phyloP scores from a whole-genome alignment of 176 grass and related monocot species.

The Oryza australiensis region DNA sequence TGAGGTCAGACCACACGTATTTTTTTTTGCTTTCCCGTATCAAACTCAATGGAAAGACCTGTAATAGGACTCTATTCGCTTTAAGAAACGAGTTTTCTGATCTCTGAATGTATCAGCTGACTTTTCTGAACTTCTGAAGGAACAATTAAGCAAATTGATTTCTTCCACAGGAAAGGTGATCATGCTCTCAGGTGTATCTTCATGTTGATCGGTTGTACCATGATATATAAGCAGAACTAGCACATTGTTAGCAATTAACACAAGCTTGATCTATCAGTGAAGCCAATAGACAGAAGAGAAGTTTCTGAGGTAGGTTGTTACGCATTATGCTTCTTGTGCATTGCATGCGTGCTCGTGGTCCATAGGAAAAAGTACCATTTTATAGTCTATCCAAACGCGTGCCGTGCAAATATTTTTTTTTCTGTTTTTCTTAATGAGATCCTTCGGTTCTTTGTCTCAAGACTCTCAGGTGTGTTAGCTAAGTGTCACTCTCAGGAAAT shows the following conservation, averaged over 20 bases:
- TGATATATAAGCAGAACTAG: background rate
- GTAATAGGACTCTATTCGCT: background rate
- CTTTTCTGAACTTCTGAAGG: background rate
- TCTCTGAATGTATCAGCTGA: background rate
- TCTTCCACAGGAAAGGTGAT: slow-evolving; percentile 19
- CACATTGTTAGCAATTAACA: slow-evolving; percentile 47
- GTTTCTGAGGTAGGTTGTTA: slow-evolving; percentile 1
- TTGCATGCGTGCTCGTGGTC: slow-evolving; percentile 25
- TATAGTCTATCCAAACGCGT: background rate
- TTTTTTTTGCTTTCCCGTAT: background rate
- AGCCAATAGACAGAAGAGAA: background rate
- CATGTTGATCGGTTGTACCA: background rate
- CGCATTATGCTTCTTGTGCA: background rate
- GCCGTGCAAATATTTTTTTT: background rate
- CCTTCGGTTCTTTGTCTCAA: background rate
- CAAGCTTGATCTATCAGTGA: slow-evolving; percentile 8
- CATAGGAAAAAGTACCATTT: background rate
- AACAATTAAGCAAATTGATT: slow-evolving; percentile 9
- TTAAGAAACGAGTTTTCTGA: background rate
- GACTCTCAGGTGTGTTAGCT: background rate
- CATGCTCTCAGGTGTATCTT: background rate
- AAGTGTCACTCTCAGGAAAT: background rate
- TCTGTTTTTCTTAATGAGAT: background rate
- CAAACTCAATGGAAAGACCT: background rate
- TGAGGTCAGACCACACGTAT: background rate